Evolutionary conservation across 257 asterid genomes (phyloP).

Genomic region (Ligustrum vulgare): DNA sequence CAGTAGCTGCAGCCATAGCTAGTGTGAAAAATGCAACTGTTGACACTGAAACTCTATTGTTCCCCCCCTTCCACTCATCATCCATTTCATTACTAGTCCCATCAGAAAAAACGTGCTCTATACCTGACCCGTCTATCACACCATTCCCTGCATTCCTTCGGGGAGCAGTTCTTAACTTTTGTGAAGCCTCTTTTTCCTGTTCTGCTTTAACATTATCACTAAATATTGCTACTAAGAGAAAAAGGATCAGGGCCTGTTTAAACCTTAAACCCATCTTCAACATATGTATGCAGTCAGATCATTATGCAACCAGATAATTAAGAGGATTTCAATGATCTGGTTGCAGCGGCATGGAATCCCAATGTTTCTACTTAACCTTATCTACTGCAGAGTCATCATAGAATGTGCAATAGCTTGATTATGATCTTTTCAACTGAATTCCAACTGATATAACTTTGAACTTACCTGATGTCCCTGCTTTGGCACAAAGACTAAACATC

Average conservation of each 20-base stretch:
- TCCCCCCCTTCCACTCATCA: constrained; percentile 43
- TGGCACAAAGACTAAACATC: constrained; percentile 14
- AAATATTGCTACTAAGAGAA: constrained; percentile 39
- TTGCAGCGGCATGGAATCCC: constrained; percentile 15
- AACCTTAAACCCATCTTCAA: constrained; percentile 43
- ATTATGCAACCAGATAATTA: background rate
- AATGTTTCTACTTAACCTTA: background rate
- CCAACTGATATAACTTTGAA: constrained; percentile 7
- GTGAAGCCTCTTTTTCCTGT: constrained; percentile 40
- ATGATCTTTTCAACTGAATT: constrained; percentile 16
- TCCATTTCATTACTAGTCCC: constrained; percentile 35
- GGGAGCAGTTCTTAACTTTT: constrained; percentile 68
- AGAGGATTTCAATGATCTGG: constrained; percentile 7
- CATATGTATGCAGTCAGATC: constrained; percentile 16
- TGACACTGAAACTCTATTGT: constrained; percentile 68
- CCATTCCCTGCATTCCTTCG: constrained; percentile 53
- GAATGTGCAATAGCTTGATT: constrained; percentile 17
- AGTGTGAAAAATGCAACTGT: constrained; percentile 87
- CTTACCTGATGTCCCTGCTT: constrained; percentile 9
- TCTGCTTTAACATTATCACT: constrained; percentile 38
- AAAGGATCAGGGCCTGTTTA: constrained; percentile 36
- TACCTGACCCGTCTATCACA: constrained; percentile 90
- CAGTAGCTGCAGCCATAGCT: constrained; percentile 98
- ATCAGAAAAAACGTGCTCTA: constrained; percentile 54
- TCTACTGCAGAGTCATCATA: constrained; percentile 16